Percentiles rank a stretch among this genome's conserved stretches.
Conservation (phyloP, 768 basidiomycete genomes). For the Astraeus odoratus region DNA sequence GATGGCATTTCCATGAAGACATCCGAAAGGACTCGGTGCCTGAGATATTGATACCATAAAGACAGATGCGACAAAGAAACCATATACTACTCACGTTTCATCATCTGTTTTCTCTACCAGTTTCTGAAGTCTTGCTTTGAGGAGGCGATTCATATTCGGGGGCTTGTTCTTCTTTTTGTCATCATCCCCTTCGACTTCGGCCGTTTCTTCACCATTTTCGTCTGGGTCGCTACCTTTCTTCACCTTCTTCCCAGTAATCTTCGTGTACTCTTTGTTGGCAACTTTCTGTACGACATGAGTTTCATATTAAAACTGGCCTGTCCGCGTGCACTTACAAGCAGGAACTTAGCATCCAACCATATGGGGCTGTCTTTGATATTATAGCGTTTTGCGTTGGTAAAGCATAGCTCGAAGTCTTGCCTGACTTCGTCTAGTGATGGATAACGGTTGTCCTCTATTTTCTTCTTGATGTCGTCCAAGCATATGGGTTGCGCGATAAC, state of each 20-base stretch:
- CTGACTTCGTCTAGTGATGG: conserved; percentile 58
- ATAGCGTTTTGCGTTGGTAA: conserved; percentile 76
- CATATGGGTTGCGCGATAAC: conserved; percentile 78
- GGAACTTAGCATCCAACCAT: conserved; percentile 73
- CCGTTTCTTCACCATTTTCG: conserved; percentile 34
- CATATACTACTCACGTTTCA: conserved; percentile 38
- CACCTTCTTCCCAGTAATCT: conserved; percentile 36
- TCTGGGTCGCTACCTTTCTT: conserved; percentile 34
- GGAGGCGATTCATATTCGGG: conserved; percentile 57
- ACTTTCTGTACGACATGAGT: conserved; percentile 35
- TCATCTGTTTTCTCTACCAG: conserved; percentile 67
- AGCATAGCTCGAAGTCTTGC: conserved; percentile 70
- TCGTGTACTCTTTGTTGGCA: conserved; percentile 38
- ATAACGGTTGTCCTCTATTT: conserved; percentile 56
- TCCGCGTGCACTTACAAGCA: conserved; percentile 49
- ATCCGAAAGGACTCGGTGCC: conserved; percentile 58
- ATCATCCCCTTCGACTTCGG: conserved; percentile 36
- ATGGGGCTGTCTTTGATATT: conserved; percentile 76
- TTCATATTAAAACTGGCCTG: neutral
- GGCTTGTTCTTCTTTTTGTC: conserved; percentile 47
- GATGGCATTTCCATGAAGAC: conserved; percentile 85
- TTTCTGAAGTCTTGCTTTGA: conserved; percentile 67
- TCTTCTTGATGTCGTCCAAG: conserved; percentile 82
- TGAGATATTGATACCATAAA: conserved; percentile 20
- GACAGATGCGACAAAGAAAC: neutral